Percentiles rank a stretch among this genome's conserved stretches.
Evolutionary conservation across 2,329 filamentous ascomycete species (phyloP).

Genomic region (Fusarium sp.): DNA sequence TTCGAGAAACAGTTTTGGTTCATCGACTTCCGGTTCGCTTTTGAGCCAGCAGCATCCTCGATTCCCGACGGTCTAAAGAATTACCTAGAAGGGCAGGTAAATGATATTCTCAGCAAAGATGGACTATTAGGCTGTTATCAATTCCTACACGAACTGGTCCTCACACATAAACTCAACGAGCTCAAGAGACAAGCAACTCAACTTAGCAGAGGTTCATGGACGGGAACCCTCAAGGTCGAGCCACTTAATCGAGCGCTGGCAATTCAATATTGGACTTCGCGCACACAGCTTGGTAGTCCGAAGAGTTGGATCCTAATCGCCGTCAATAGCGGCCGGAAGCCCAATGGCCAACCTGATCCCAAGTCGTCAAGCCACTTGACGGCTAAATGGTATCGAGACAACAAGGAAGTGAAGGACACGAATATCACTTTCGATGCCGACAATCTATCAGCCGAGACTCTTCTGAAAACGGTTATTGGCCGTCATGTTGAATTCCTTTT

Average conservation of each 20-base stretch:
- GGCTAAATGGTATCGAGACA: slow-evolving; percentile 85
- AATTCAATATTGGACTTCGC: slow-evolving; percentile 88
- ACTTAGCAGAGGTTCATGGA: slow-evolving; percentile 77
- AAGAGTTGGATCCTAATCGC: slow-evolving; percentile 95
- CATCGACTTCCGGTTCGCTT: slow-evolving; percentile 87
- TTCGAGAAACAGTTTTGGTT: slow-evolving; percentile 88
- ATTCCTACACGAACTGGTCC: slow-evolving; percentile 83
- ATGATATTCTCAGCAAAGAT: slow-evolving; percentile 72
- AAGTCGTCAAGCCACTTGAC: slow-evolving; percentile 63
- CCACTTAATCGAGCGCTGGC: slow-evolving; percentile 81
- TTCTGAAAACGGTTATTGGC: slow-evolving; percentile 78
- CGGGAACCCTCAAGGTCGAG: slow-evolving; percentile 79
- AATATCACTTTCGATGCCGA: slow-evolving; percentile 72
- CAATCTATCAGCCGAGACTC: slow-evolving; percentile 74
- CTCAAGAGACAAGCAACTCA: slow-evolving; percentile 79
- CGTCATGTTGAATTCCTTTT: slow-evolving; percentile 78
- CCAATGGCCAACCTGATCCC: slow-evolving; percentile 49
- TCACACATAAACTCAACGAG: slow-evolving; percentile 90
- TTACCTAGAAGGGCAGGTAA: slow-evolving; percentile 75
- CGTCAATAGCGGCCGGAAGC: slow-evolving; percentile 70
- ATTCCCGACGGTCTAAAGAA: slow-evolving; percentile 70
- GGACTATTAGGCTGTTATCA: slow-evolving; percentile 84
- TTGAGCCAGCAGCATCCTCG: slow-evolving; percentile 70
- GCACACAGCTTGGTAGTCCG: slow-evolving; percentile 57
- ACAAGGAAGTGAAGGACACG: slow-evolving; percentile 74